Conservation (phyloP, 352 stramenopile species). For the Globisporangium radiosum region DNA sequence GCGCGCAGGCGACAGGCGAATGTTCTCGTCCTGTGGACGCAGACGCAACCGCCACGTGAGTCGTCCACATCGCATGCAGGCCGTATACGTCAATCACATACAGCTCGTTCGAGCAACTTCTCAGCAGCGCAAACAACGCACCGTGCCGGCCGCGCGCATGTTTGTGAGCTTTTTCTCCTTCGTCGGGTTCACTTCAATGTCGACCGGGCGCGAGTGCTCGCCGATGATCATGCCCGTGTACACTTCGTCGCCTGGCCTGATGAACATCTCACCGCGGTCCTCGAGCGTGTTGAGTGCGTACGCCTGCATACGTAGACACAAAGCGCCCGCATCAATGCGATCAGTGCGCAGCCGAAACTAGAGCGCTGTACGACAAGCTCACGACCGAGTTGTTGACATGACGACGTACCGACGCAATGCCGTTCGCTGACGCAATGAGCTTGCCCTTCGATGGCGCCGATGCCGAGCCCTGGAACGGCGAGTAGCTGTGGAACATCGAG, state of each 20-base stretch:
- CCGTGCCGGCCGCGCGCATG: conserved; percentile 90
- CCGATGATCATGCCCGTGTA: conserved; percentile 98
- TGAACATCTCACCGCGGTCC: conserved; percentile 94
- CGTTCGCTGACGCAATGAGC: conserved; percentile 71
- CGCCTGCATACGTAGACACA: conserved; percentile 18
- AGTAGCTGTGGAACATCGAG: conserved; percentile 96
- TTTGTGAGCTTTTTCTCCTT: conserved; percentile 97
- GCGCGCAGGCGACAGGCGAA: conserved; percentile 90
- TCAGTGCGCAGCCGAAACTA: too few species aligned
- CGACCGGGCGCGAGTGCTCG: conserved; percentile 92
- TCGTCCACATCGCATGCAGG: not conserved
- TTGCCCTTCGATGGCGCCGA: conserved; percentile 80
- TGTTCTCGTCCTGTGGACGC: conserved; percentile 86
- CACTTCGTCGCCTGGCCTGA: conserved; percentile 91
- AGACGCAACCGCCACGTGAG: not conserved
- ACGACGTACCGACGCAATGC: conserved; percentile 42
- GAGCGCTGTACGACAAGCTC: too few species aligned
- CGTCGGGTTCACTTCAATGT: conserved; percentile 98
- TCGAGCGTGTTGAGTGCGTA: conserved; percentile 93
- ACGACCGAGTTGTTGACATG: not conserved
- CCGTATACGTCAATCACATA: not conserved
- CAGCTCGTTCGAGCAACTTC: not conserved
- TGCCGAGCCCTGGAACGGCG: conserved; percentile 63
- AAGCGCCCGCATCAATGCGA: not conserved
- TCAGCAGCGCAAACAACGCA: conserved; percentile 9